phyloP scores from a whole-genome alignment of 2,329 filamentous ascomycete species.

The Kalmusia sp. region DNA sequence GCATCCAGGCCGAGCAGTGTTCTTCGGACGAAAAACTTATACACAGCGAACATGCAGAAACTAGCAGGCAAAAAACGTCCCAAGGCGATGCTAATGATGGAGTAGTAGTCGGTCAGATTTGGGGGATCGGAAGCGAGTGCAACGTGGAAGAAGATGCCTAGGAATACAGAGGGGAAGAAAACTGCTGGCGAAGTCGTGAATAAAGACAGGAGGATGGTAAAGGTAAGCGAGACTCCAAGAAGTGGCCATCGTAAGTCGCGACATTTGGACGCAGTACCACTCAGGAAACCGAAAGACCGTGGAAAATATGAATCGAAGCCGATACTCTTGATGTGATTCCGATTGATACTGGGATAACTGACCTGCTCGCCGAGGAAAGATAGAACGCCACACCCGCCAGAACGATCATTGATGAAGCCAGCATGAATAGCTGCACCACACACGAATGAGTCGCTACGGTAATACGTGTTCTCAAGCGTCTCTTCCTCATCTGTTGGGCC shows the following conservation, averaged over 20 bases:
- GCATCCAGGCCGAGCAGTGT: constrained; percentile 76
- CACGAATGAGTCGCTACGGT: constrained; percentile 89
- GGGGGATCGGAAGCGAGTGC: constrained; percentile 90
- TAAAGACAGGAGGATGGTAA: constrained; percentile 78
- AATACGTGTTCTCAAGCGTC: constrained; percentile 62
- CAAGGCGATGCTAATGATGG: constrained; percentile 77
- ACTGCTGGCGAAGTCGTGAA: constrained; percentile 79
- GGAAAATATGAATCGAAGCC: constrained; percentile 90
- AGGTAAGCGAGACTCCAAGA: constrained; percentile 80
- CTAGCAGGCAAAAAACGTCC: constrained; percentile 86
- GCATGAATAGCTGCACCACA: constrained; percentile 86
- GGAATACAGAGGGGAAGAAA: constrained; percentile 86
- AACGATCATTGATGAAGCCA: constrained; percentile 73
- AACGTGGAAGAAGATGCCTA: constrained; percentile 86
- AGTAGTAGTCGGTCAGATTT: constrained; percentile 68
- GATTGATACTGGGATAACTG: constrained; percentile 68
- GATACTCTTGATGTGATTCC: constrained; percentile 78
- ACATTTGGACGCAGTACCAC: constrained; percentile 70
- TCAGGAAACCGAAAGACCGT: constrained; percentile 79
- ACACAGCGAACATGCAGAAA: constrained; percentile 88
- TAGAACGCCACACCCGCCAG: constrained; percentile 84
- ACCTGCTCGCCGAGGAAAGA: constrained; percentile 72
- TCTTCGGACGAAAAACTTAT: constrained; percentile 79
- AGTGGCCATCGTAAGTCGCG: constrained; percentile 84
- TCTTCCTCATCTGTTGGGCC: constrained; percentile 53